These are phyloP conservation scores for Panicum hallii DNA, from an alignment of 202 grass and related monocot species.

Conservation along the genomic window DNA sequence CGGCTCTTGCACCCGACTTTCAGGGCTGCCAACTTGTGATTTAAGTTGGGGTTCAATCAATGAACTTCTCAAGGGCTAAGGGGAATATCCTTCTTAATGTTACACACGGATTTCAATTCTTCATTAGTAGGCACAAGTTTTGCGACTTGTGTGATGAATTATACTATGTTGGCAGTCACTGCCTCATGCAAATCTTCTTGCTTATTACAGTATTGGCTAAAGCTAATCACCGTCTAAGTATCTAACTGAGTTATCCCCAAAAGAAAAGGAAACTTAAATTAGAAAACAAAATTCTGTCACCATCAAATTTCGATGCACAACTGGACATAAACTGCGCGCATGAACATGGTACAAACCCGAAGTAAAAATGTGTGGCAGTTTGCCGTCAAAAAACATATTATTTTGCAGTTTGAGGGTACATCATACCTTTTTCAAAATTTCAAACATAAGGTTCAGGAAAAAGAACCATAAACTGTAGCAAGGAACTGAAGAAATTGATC, in stretches of 20 bases:
- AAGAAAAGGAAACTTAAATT: neutral
- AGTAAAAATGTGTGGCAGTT: slow-evolving; percentile 9
- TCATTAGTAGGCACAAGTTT: neutral
- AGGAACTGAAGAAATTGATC: neutral
- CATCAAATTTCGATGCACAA: neutral
- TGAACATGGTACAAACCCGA: slow-evolving; percentile 4
- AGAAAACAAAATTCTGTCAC: neutral
- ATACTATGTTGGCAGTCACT: neutral
- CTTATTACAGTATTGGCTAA: neutral
- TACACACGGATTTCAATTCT: neutral
- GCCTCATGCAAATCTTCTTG: neutral
- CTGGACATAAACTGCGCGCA: neutral
- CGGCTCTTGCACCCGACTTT: slow-evolving; percentile 64
- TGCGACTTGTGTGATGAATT: slow-evolving; percentile 2
- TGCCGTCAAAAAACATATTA: neutral
- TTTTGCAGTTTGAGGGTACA: neutral
- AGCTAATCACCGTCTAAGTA: neutral
- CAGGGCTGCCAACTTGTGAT: slow-evolving; percentile 25
- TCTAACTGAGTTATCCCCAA: neutral
- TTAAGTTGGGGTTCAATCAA: no score
- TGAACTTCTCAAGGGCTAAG: no score
- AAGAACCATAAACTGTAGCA: neutral
- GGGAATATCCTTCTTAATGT: neutral
- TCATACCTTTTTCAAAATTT: neutral
- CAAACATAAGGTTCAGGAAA: neutral